Base-by-base conservation (phyloP, 2,329 filamentous ascomycete genomes). In the Aspergillus aculeatinus region DNA sequence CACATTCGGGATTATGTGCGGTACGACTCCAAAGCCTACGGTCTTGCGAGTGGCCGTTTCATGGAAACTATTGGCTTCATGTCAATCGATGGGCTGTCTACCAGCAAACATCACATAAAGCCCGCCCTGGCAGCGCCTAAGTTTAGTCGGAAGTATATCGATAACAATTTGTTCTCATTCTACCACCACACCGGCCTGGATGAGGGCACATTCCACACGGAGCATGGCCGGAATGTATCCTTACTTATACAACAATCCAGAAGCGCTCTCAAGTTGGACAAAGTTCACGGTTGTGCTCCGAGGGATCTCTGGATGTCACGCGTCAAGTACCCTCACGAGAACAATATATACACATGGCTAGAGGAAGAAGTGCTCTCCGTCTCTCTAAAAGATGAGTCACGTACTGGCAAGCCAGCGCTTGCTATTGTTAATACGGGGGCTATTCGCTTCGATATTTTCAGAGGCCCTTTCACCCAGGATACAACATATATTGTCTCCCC, bases 11-110 rank as follows among this genome's bases (percentile, higher is more conserved):
- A 97, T 72, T 91, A 91, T 67, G 85, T 85, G 47, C 86, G 84
- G 61, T 97, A 91, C 68, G 94, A 97, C 74, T 83, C 84, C 44
- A 88, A 87, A 57, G 87, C 93, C 0, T 88, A 90, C 63, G 93
- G 89, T 1, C 80, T 98, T 5, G 92, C 92, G 47, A 95, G 91
- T 67, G 94, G 94, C 4, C 85, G 94, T 0, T 98, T 97, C 75
- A 89, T 97, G 81, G 94, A 98, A 79, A 97, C 94, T 0, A 88
- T 98, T 53, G 94, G 94, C 2, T 98, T 95, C 84, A 87, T 95
- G 85, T 96, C 92, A 0, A 87, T 97, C 50, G 83, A 89, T 59
- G 91, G 91, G 1, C 71, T 88, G 21, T 77, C 77, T 9, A 80
- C 78, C 1, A 74, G 75, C 25, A 73, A 72, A 5, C 76, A 72